Evolutionary conservation across 129 eudicot species (phyloP).

Genomic region (Smallanthus sonchifolius): DNA sequence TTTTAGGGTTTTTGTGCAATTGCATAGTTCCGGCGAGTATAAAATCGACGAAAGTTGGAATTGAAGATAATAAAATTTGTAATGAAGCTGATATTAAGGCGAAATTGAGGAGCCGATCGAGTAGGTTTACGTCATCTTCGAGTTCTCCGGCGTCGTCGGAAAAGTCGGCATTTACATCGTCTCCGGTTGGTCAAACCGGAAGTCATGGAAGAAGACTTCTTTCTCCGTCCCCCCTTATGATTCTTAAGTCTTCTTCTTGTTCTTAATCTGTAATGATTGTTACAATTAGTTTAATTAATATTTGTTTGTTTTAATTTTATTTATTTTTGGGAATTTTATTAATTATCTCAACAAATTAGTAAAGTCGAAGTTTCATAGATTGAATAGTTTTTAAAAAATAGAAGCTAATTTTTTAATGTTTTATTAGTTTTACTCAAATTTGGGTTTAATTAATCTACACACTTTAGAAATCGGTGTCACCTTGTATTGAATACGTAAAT

Average conservation of each 20-base stretch:
- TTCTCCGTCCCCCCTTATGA: conserved; percentile 32
- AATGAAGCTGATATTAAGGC: conserved; percentile 46
- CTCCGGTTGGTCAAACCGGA: conserved; percentile 20
- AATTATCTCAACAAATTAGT: not conserved
- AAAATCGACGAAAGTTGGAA: conserved; percentile 57
- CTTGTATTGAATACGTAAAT: too few species aligned
- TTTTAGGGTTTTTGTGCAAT: conserved; percentile 60
- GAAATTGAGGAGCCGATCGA: conserved; percentile 38
- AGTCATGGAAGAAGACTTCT: conserved; percentile 18
- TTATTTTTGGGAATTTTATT: not conserved
- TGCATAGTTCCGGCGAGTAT: conserved; percentile 72
- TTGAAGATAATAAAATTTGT: conserved; percentile 42
- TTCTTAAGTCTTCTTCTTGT: conserved; percentile 28
- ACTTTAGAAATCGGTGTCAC: not conserved
- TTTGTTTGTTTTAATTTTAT: not conserved
- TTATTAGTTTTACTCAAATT: not conserved
- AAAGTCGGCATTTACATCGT: conserved; percentile 38
- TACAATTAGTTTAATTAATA: not conserved
- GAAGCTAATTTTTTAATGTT: not conserved
- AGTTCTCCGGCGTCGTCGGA: conserved; percentile 36
- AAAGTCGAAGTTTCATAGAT: not conserved
- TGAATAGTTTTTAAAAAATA: not conserved
- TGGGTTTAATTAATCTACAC: not conserved
- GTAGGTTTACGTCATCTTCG: conserved; percentile 44
- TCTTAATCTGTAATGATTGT: conserved; percentile 13